Evolutionary conservation across 352 stramenopile species (phyloP).

Genomic region (Phytophthora multivora): DNA sequence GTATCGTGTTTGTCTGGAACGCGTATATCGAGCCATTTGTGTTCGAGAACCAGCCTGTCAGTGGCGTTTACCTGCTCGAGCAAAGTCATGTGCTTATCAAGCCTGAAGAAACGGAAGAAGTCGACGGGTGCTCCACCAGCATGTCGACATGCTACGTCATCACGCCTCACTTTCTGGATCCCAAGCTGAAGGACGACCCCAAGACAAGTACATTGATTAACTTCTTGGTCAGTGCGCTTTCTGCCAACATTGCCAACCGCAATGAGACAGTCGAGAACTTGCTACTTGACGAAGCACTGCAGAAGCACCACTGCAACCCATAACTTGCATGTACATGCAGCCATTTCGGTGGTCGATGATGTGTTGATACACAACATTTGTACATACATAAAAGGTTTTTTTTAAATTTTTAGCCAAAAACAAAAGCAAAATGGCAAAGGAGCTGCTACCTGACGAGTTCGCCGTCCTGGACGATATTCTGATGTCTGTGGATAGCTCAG

Average conservation of each 20-base stretch:
- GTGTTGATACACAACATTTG: not conserved
- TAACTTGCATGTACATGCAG: constrained; percentile 8
- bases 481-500: not conserved
- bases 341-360: constrained; percentile 14
- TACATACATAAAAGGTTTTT: too few species aligned
- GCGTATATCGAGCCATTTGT: constrained; percentile 55
- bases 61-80: constrained; percentile 50
- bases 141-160: constrained; percentile 61
- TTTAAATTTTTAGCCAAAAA: too few species aligned
- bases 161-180: constrained; percentile 45
- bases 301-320: constrained; percentile 8
- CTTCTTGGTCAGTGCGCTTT: constrained; percentile 43
- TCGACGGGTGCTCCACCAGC: constrained; percentile 35
- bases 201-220: constrained; percentile 41
- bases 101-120: constrained; percentile 28
- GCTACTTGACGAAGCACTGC: constrained; percentile 32
- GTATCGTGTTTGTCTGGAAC: constrained; percentile 64
- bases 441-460: constrained; percentile 3
- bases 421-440: not conserved
- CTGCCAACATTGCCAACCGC: constrained; percentile 35
- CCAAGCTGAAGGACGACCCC: constrained; percentile 26
- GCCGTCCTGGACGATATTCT: constrained; percentile 21
- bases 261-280: constrained; percentile 56
- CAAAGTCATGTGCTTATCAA: constrained; percentile 64
- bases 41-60: constrained; percentile 47